Evolutionary conservation across 305 asterid genomes (phyloP).

Genomic region (Ruellia speciosa): DNA sequence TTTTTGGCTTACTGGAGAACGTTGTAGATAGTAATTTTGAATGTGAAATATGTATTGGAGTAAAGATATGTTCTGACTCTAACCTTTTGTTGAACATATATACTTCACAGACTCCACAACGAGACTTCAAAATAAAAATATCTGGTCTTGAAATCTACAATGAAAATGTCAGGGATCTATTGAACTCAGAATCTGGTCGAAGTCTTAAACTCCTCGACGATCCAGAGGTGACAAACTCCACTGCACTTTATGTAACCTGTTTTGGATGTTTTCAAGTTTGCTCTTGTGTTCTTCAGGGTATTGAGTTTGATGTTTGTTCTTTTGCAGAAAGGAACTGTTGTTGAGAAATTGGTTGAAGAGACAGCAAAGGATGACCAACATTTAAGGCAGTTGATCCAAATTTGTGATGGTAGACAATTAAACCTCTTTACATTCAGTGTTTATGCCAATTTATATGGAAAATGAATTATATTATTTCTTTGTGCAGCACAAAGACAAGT

Average conservation of each 20-base stretch:
- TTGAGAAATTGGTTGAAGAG: constrained; percentile 93
- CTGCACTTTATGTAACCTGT: neutral
- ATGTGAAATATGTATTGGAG: neutral
- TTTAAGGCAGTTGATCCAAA: constrained; percentile 60
- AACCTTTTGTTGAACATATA: neutral
- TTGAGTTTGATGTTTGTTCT: constrained; percentile 13
- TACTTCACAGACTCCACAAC: constrained; percentile 66
- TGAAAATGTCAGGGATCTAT: constrained; percentile 87
- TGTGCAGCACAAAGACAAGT: constrained; percentile 96
- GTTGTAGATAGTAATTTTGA: neutral
- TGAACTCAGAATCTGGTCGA: constrained; percentile 83
- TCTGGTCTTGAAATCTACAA: constrained; percentile 92
- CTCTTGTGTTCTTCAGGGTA: neutral
- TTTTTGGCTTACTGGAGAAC: neutral
- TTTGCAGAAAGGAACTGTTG: constrained; percentile 87
- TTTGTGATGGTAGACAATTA: constrained; percentile 62
- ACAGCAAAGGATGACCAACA: constrained; percentile 75
- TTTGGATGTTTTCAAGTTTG: neutral
- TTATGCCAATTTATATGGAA: neutral
- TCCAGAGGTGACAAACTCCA: constrained; percentile 62
- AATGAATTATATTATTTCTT: neutral
- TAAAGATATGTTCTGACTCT: neutral
- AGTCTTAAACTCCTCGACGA: constrained; percentile 88
- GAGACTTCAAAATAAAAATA: constrained; percentile 76
- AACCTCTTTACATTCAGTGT: neutral